A percentile compares a stretch with the other conserved stretches of the same genome.
These are phyloP conservation scores for Salisapilia sapeloensis DNA, from an alignment of 352 stramenopile genomes.

Conservation along the genomic window DNA sequence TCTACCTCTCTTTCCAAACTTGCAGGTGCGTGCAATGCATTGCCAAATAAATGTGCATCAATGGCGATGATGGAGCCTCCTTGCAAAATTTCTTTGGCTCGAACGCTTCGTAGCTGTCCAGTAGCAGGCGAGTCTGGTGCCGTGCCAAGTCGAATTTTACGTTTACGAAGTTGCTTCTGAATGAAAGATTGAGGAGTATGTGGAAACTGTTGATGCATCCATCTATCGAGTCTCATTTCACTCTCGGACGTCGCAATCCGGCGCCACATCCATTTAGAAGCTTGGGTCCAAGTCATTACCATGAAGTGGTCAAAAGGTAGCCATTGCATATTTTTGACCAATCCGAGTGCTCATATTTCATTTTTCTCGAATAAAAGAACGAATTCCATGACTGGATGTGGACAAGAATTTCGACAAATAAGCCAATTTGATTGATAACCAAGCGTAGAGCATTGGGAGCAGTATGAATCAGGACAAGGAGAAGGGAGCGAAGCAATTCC, in stretches of 20 bases:
- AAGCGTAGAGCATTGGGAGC: no score
- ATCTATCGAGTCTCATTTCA: conserved; percentile 51
- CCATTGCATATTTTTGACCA: conserved; percentile 1
- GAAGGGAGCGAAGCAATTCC: conserved; percentile 43
- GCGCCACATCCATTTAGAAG: conserved; percentile 33
- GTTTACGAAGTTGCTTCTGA: conserved; percentile 42
- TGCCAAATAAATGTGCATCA: conserved; percentile 23
- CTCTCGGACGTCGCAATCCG: conserved; percentile 20
- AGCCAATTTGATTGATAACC: no score
- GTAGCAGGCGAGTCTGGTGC: not conserved
- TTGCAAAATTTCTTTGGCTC: conserved; percentile 10
- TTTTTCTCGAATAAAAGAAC: conserved; percentile 8
- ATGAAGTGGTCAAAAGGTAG: conserved; percentile 2
- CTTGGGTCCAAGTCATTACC: conserved; percentile 15
- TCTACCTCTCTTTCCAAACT: not conserved
- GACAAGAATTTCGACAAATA: conserved; percentile 11
- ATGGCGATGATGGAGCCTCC: conserved; percentile 27
- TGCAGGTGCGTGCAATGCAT: conserved; percentile 7
- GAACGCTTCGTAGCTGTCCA: not conserved
- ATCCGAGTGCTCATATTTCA: not conserved
- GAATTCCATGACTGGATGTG: conserved; percentile 9
- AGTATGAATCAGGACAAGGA: no score
- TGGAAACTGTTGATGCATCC: conserved; percentile 36
- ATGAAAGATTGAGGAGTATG: conserved; percentile 30
- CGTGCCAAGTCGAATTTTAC: conserved; percentile 33